Percentiles rank a stretch among this genome's conserved stretches.
Conservation (phyloP, 148 eudicot species). For the Silene latifolia region DNA sequence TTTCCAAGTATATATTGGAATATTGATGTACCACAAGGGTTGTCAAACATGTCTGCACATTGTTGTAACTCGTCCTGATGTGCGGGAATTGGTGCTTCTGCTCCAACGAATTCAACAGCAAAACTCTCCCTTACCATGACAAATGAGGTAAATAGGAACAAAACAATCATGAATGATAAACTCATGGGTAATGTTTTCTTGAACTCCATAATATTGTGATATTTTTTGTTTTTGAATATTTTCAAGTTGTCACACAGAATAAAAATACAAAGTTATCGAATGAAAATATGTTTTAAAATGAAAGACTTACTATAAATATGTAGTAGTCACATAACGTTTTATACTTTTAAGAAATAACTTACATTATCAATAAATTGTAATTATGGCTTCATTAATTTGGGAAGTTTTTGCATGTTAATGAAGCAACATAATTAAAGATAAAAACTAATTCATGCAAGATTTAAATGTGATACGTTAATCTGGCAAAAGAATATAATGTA, state of each 20-base stretch:
- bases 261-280: no score
- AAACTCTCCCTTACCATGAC: background rate
- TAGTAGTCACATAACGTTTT: background rate
- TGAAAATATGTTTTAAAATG: no score
- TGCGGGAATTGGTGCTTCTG: background rate
- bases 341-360: background rate
- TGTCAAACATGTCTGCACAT: background rate
- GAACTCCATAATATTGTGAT: background rate
- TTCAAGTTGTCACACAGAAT: background rate
- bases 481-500: no score
- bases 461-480: no score
- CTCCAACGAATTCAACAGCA: background rate
- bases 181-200: background rate
- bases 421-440: background rate
- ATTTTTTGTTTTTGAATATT: no score
- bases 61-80: background rate
- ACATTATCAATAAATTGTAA: no score
- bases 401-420: background rate
- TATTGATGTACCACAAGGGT: background rate
- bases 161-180: background rate
- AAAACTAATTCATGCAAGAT: no score
- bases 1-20: background rate
- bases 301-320: background rate
- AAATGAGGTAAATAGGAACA: background rate
- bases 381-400: background rate